Percentiles rank a stretch among this genome's conserved stretches.
Evolutionary conservation across 2,329 filamentous ascomycete species (phyloP).

Genomic region (Aspergillus aculeatinus): DNA sequence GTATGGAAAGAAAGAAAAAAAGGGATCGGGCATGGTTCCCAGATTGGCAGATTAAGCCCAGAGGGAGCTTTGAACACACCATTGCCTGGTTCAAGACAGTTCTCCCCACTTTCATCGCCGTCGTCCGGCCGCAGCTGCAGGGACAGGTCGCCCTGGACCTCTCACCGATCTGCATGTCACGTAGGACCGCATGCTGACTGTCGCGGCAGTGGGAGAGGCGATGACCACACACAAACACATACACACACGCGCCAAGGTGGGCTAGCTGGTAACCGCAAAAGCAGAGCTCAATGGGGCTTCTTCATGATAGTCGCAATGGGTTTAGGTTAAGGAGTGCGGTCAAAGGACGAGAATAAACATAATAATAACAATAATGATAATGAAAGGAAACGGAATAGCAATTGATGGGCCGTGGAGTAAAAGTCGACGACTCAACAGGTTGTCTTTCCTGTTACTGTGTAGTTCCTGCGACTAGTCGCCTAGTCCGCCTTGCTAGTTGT

Average conservation of each 20-base stretch:
- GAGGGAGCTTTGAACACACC: conserved; percentile 11
- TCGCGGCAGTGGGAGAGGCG: not conserved
- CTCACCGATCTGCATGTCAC: conserved; percentile 17
- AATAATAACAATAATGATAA: too few relatives aligned
- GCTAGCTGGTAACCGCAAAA: conserved; percentile 1
- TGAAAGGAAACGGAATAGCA: not conserved
- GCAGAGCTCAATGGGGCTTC: conserved; percentile 1
- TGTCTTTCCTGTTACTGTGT: not conserved
- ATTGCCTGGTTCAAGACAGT: conserved; percentile 9
- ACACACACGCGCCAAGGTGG: not conserved
- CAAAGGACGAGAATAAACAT: too few relatives aligned
- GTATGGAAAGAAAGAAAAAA: not conserved
- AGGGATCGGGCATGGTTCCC: not conserved
- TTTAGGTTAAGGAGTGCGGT: too few relatives aligned
- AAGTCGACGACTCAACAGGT: not conserved
- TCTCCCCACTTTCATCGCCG: not conserved
- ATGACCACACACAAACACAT: too few relatives aligned
- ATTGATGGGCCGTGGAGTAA: conserved; percentile 9
- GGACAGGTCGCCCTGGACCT: conserved; percentile 2
- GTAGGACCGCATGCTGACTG: conserved; percentile 18
- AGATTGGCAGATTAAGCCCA: conserved; percentile 1
- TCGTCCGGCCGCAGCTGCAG: not conserved
- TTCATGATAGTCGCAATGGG: too few relatives aligned
- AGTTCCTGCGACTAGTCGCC: conserved; percentile 14
- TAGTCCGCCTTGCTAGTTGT: conserved; percentile 15